phyloP scores from a whole-genome alignment of 257 asterid species.

The Eucommia ulmoides region DNA sequence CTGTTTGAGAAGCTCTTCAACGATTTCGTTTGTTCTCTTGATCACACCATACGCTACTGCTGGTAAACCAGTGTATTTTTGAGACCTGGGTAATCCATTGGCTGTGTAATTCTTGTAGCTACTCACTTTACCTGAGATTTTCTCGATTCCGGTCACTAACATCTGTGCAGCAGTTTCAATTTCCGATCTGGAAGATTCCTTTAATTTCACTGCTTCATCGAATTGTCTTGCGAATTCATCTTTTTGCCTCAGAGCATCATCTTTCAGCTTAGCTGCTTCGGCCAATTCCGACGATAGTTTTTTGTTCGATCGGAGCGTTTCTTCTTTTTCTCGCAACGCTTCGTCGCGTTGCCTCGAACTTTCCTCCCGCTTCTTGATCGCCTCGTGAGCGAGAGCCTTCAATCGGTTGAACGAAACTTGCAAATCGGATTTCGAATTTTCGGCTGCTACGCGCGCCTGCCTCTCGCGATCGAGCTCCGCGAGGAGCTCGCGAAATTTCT shows the following conservation, averaged over 20 bases:
- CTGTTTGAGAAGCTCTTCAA: slow-evolving; percentile 78
- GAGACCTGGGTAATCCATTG: slow-evolving; percentile 72
- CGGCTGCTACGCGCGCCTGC: slow-evolving; percentile 60
- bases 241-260: slow-evolving; percentile 34
- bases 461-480: slow-evolving; percentile 89
- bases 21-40: slow-evolving; percentile 84
- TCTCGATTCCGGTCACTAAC: slow-evolving; percentile 85
- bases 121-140: slow-evolving; percentile 75
- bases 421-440: slow-evolving; percentile 55
- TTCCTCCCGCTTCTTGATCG: slow-evolving; percentile 86
- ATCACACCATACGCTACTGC: slow-evolving; percentile 89
- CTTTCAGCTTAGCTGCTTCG: slow-evolving; percentile 38
- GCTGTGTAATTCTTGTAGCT: slow-evolving; percentile 61
- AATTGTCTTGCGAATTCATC: slow-evolving; percentile 44
- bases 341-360: slow-evolving; percentile 68
- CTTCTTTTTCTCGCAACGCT: slow-evolving; percentile 62
- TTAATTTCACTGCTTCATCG: slow-evolving; percentile 48
- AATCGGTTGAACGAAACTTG: slow-evolving; percentile 67
- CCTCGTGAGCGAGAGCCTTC: slow-evolving; percentile 72
- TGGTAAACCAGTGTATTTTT: slow-evolving; percentile 81
- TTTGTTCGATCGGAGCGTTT: slow-evolving; percentile 34
- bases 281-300: slow-evolving; percentile 25
- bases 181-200: slow-evolving; percentile 50
- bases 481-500: slow-evolving; percentile 47
- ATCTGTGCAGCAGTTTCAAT: slow-evolving; percentile 81